Percentiles rank a stretch among this genome's conserved stretches.
Conservation (phyloP, 2,329 filamentous ascomycete genomes). For the Drechslerella dactyloides region DNA sequence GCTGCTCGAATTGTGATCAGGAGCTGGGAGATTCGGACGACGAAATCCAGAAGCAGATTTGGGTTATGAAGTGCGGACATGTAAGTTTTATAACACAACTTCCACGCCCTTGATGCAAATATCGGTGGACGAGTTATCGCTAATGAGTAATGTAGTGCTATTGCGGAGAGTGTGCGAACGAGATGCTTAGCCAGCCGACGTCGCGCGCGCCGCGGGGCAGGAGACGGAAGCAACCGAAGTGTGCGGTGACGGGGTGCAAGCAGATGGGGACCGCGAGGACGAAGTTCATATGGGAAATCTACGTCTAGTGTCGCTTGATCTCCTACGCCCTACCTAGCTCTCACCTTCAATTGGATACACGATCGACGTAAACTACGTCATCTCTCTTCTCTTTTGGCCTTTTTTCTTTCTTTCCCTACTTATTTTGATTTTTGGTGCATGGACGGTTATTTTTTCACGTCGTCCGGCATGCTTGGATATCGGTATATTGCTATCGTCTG, state of each 20-base stretch:
- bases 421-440: too few species aligned
- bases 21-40: constrained; percentile 75
- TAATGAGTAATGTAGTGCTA: constrained; percentile 60
- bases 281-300: constrained; percentile 47
- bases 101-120: constrained; percentile 15
- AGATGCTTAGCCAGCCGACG: constrained; percentile 52
- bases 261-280: constrained; percentile 17
- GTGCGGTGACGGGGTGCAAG: constrained; percentile 51
- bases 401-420: too few species aligned
- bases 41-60: constrained; percentile 78
- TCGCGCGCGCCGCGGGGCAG: constrained; percentile 54
- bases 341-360: background rate
- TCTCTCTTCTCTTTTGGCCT: background rate
- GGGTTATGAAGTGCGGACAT: constrained; percentile 91
- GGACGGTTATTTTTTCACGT: too few species aligned
- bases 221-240: constrained; percentile 36
- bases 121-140: constrained; percentile 33
- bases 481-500: too few species aligned
- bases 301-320: constrained; percentile 19
- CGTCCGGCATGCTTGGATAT: too few species aligned
- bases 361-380: too few species aligned
- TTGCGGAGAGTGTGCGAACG: constrained; percentile 63
- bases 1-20: constrained; percentile 85
- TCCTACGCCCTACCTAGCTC: too few species aligned
- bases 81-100: constrained; percentile 63